These are phyloP conservation scores for Coriaria nepalensis DNA, from an alignment of 306 rosid species.

Conservation along the genomic window DNA sequence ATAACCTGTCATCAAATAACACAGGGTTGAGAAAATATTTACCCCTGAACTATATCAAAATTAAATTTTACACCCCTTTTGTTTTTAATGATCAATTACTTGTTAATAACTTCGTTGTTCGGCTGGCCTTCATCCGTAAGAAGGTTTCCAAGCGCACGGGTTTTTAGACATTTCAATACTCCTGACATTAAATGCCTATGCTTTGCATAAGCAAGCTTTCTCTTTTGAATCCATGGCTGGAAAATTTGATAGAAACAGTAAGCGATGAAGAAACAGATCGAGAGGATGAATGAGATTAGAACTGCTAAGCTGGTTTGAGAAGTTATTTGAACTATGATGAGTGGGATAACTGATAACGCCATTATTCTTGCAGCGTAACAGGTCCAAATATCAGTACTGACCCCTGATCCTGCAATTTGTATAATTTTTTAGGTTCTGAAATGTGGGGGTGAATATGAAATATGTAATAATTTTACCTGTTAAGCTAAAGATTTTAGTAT, in stretches of 20 bases:
- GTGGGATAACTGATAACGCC: conserved; percentile 66
- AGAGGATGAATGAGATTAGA: conserved; percentile 58
- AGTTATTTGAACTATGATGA: conserved; percentile 72
- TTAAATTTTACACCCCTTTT: background rate
- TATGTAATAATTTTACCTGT: conserved; percentile 15
- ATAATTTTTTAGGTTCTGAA: too few relatives aligned
- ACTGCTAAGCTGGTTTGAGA: conserved; percentile 64
- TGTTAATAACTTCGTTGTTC: conserved; percentile 30
- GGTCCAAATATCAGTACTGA: conserved; percentile 93
- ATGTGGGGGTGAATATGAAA: too few relatives aligned
- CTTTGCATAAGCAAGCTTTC: conserved; percentile 50
- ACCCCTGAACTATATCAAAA: background rate
- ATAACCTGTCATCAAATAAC: conserved; percentile 19
- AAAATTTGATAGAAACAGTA: conserved; percentile 84
- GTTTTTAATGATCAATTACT: conserved; percentile 37
- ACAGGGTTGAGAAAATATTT: conserved; percentile 13
- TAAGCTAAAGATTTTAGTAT: conserved; percentile 34
- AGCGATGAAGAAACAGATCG: conserved; percentile 30
- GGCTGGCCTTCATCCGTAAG: conserved; percentile 54
- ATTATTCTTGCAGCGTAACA: conserved; percentile 75
- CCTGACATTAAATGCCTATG: conserved; percentile 71
- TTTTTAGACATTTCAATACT: conserved; percentile 42
- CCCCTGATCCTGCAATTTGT: conserved; percentile 98
- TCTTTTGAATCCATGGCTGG: conserved; percentile 85
- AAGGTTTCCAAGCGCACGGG: conserved; percentile 50